Evolutionary conservation across 2,329 filamentous ascomycete species (phyloP), one percentile per base, ranked within the genome.

Genomic region (Berkeleyomyces rouxiae): DNA sequence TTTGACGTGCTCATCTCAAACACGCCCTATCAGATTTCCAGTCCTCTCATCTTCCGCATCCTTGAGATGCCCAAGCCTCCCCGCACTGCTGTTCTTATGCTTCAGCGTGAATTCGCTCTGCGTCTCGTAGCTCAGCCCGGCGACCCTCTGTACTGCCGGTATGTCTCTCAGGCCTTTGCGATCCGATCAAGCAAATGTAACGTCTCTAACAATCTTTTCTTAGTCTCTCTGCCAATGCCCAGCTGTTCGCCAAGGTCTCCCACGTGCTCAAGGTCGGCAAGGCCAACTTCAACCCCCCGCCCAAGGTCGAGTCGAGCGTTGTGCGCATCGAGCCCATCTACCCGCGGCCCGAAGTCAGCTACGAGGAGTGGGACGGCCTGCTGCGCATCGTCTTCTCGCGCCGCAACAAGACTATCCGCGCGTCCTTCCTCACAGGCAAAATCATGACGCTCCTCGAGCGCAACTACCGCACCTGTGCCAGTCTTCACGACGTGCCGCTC

Each of bases 231-330:
- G 92, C 96, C 64, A 97, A 97, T 70, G 89, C 88, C 16, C 92
- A 97, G 71, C 95, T 97, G 79, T 96, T 77, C 72, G 88, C 78
- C 65, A 78, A 77, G 65, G 78, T 79, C 69, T 78, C 77, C n/a
- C 77, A 80, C 72, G 84, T 95, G 68, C 89, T 95, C 85, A 96
- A 96, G 76, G 92, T 97, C 55, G 90, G 91, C 67, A 88, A 86
- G 74, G 93, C 95, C 74, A 97, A 97, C 76, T 99, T 97, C 80
- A 90, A 89, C 66, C 93, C 93, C 0, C 92, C 93, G 0, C 93
- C 93, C 7, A 83, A 90, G 70, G 93, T 99, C 64, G 93, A 99
- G 74, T 89, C 84, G 6, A 91, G 87, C 64, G 91, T 96, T 5
- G 90, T 96, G 58, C 82, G 91, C 65, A 87, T 96, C 67, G 88